Percentiles rank a stretch among this genome's conserved stretches.
Evolutionary conservation across 1,284 basidiomycete genomes (phyloP).

Genomic region (Ganoderma boninense): DNA sequence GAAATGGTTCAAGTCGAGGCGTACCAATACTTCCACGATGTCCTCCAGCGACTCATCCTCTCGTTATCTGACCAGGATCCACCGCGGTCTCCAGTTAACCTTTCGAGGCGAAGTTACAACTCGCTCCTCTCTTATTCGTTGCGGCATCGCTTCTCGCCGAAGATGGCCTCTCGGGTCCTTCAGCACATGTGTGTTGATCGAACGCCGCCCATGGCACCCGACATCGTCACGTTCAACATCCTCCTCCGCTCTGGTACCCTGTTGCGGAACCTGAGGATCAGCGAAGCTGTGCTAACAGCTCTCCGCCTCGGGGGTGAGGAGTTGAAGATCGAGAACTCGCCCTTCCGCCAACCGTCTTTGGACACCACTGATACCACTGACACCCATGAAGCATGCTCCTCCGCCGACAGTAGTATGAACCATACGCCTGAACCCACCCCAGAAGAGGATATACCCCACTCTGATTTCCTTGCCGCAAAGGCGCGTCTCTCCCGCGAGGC

Average conservation of each 20-base stretch:
- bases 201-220: constrained; percentile 50
- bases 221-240: constrained; percentile 63
- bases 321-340: constrained; percentile 6
- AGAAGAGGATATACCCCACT: neutral
- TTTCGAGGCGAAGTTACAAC: constrained; percentile 63
- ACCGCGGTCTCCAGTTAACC: constrained; percentile 35
- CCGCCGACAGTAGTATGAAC: neutral
- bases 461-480: constrained; percentile 15
- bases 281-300: constrained; percentile 41
- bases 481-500: constrained; percentile 18
- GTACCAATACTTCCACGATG: constrained; percentile 63
- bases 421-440: neutral
- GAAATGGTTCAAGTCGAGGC: constrained; percentile 50
- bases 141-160: constrained; percentile 60
- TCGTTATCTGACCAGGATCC: constrained; percentile 28
- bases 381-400: neutral
- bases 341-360: constrained; percentile 6
- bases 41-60: constrained; percentile 57
- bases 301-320: constrained; percentile 10
- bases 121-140: constrained; percentile 72
- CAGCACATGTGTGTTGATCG: constrained; percentile 60
- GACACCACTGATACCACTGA: neutral
- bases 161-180: constrained; percentile 56
- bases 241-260: constrained; percentile 62
- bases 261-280: constrained; percentile 56